Conservation (phyloP, 2,329 filamentous ascomycete genomes). For the Ascochyta fabae region DNA sequence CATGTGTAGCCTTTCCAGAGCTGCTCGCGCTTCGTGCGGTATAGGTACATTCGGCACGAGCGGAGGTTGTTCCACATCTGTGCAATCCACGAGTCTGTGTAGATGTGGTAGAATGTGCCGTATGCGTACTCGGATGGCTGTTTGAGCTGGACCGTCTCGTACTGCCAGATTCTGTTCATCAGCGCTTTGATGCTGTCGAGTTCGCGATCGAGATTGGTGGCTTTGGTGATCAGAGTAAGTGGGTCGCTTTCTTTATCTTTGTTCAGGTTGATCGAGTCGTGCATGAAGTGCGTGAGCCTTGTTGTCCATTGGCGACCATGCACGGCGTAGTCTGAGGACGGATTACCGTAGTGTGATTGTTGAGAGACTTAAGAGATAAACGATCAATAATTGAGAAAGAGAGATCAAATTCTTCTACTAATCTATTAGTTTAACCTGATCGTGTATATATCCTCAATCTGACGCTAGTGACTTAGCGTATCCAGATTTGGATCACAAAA, state of each 20-base stretch:
- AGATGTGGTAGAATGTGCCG: conserved; percentile 37
- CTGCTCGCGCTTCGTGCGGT: conserved; percentile 28
- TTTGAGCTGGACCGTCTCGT: conserved; percentile 19
- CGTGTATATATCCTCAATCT: too few species aligned
- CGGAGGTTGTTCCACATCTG: conserved; percentile 44
- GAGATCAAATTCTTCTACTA: too few species aligned
- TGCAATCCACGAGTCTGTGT: conserved; percentile 38
- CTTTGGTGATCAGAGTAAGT: conserved; percentile 19
- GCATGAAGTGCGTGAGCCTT: conserved; percentile 28
- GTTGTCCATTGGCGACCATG: conserved; percentile 32
- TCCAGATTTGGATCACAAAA: too few species aligned
- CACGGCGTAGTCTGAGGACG: conserved; percentile 26
- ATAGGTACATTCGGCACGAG: conserved; percentile 31
- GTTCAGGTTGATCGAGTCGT: conserved; percentile 29
- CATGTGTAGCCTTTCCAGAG: conserved; percentile 22
- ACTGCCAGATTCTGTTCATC: conserved; percentile 35
- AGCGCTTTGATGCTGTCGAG: conserved; percentile 30
- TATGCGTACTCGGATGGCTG: conserved; percentile 19
- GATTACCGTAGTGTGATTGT: too few species aligned
- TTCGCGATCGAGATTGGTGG: conserved; percentile 27
- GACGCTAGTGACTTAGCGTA: too few species aligned
- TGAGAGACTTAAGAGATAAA: too few species aligned
- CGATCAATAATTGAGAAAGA: too few species aligned
- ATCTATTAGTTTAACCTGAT: too few species aligned
- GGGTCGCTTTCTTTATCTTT: conserved; percentile 27